Conservation (phyloP, 805 yeast genomes). For the Candida chauliodis region DNA sequence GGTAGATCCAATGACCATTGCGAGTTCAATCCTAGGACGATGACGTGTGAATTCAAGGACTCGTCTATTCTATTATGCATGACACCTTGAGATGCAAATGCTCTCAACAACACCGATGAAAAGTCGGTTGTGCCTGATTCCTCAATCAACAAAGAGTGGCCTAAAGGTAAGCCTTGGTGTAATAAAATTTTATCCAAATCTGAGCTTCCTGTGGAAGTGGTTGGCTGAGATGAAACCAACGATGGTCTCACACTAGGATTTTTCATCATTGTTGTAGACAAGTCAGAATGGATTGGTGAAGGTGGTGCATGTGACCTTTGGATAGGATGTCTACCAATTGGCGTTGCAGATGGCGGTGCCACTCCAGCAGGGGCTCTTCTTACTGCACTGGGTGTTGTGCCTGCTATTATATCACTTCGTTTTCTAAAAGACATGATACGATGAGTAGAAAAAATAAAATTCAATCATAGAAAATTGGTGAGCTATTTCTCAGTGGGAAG, state of each 20-base stretch:
- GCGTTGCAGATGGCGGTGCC: no score
- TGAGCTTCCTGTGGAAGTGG: conserved; percentile 74
- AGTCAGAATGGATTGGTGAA: background rate
- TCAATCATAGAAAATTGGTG: background rate
- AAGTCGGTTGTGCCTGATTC: conserved; percentile 91
- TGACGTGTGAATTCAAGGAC: conserved; percentile 50
- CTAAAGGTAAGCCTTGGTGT: conserved; percentile 86
- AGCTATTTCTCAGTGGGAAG: no score
- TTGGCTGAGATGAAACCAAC: conserved; percentile 64
- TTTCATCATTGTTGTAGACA: conserved; percentile 9
- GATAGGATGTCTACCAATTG: no score
- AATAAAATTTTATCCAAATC: conserved; percentile 72
- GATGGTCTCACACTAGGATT: conserved; percentile 76
- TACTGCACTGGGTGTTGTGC: conserved; percentile 6
- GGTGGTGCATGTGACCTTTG: background rate
- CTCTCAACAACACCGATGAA: conserved; percentile 61
- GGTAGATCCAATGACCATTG: conserved; percentile 71
- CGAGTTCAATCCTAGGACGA: conserved; percentile 57
- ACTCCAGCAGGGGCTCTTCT: conserved; percentile 6
- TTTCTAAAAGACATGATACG: conserved; percentile 38
- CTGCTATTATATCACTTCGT: conserved; percentile 36
- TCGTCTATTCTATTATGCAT: conserved; percentile 54
- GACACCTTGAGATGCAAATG: conserved; percentile 75
- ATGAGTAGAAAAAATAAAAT: background rate
- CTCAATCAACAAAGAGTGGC: conserved; percentile 65